Evolutionary conservation across 1,284 basidiomycete species (phyloP).

Genomic region (Thecaphora frezii): DNA sequence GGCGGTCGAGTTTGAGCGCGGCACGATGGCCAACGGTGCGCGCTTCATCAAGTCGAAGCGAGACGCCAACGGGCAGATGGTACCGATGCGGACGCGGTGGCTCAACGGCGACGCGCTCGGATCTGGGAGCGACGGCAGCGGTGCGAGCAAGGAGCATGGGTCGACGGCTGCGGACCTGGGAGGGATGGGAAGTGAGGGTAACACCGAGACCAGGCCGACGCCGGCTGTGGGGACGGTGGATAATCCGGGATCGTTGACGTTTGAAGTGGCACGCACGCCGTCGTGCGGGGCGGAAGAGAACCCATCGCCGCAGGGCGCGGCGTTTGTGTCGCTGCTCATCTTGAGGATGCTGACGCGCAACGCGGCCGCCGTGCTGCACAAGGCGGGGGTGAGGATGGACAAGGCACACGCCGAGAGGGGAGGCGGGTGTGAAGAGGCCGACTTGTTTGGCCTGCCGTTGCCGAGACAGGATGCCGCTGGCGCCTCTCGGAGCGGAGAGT

Average conservation of each 20-base stretch:
- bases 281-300: slow-evolving; percentile 35
- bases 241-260: slow-evolving; percentile 41
- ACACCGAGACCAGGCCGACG: slow-evolving; percentile 2
- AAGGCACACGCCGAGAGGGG: slow-evolving; percentile 8
- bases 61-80: slow-evolving; percentile 17
- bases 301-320: slow-evolving; percentile 44
- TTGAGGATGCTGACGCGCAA: slow-evolving; percentile 48
- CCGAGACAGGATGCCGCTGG: slow-evolving; percentile 1
- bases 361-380: slow-evolving; percentile 34
- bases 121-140: neutral
- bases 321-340: slow-evolving; percentile 45
- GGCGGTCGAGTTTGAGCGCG: slow-evolving; percentile 11
- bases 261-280: slow-evolving; percentile 52
- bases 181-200: no score
- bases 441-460: slow-evolving; percentile 50
- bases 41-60: slow-evolving; percentile 17
- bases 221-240: slow-evolving; percentile 45
- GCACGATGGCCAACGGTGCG: slow-evolving; percentile 12
- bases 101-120: neutral
- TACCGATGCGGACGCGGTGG: slow-evolving; percentile 1
- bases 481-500: no score
- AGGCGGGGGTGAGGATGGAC: slow-evolving; percentile 24
- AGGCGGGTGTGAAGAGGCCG: no score
- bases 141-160: neutral
- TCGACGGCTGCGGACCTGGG: no score